Evolutionary conservation across 1,284 basidiomycete genomes (phyloP).

Genomic region (Austropuccinia psidii): DNA sequence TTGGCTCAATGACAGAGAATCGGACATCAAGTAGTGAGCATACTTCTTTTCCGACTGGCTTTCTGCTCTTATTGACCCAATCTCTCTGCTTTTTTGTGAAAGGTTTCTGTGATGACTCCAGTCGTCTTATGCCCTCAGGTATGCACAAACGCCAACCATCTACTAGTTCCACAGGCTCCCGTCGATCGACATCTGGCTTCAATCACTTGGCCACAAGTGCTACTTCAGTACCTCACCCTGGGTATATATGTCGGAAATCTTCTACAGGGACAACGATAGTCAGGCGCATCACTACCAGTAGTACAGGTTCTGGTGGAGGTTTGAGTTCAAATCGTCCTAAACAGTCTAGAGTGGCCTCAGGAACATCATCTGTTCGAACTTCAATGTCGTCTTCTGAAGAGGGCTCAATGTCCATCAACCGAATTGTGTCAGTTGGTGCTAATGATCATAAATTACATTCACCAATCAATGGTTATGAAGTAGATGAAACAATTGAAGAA

Average conservation of each 20-base stretch:
- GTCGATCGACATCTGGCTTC: conserved; percentile 2
- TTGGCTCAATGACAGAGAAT: conserved; percentile 4
- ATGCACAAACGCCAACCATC: conserved; percentile 18
- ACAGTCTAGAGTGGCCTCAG: not conserved
- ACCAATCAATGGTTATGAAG: conserved; percentile 30
- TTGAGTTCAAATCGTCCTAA: not conserved
- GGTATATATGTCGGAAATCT: conserved; percentile 18
- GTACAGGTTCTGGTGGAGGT: not conserved
- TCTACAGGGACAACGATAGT: conserved; percentile 29
- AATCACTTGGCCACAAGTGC: conserved; percentile 12
- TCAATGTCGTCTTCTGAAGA: conserved; percentile 36
- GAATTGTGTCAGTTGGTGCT: not conserved
- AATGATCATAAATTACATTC: conserved; percentile 29
- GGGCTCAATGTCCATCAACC: not conserved
- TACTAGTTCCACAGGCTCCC: conserved; percentile 22
- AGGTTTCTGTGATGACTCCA: not conserved
- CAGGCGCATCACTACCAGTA: conserved; percentile 5
- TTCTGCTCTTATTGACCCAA: not conserved
- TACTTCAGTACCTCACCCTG: not conserved
- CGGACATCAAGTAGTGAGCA: conserved; percentile 23
- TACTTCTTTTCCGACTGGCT: not conserved
- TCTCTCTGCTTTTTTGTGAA: not conserved
- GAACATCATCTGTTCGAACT: conserved; percentile 24
- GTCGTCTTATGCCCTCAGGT: not conserved
- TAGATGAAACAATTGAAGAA: conserved; percentile 37